Evolutionary conservation across 2,329 filamentous ascomycete genomes (phyloP).

Genomic region (Madurella mycetomatis): DNA sequence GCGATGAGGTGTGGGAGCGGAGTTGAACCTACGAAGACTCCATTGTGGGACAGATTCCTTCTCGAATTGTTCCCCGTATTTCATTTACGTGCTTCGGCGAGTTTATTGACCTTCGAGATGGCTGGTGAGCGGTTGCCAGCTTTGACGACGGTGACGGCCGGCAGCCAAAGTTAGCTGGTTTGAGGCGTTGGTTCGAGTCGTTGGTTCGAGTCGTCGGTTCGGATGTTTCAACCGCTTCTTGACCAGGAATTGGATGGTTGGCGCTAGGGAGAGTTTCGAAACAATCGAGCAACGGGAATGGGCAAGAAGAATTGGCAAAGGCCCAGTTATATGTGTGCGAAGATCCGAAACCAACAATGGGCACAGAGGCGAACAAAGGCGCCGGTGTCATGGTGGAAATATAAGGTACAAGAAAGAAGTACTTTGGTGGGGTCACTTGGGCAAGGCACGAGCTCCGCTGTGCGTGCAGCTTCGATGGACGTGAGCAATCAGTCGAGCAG

Average conservation of each 20-base stretch:
- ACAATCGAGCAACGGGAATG: not conserved
- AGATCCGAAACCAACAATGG: not conserved
- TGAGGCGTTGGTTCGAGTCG: not conserved
- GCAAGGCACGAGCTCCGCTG: no score
- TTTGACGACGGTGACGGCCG: constrained; percentile 1
- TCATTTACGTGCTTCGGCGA: constrained; percentile 41
- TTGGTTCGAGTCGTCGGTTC: not conserved
- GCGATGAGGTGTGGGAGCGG: not conserved
- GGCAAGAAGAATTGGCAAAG: not conserved
- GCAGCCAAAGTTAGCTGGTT: not conserved
- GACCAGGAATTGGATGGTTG: not conserved
- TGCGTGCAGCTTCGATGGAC: no score
- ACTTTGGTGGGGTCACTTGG: no score
- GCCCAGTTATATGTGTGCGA: not conserved
- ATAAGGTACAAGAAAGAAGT: not conserved
- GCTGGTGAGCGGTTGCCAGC: not conserved
- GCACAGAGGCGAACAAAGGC: not conserved
- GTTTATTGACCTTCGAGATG: not conserved
- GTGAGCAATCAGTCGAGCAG: no score
- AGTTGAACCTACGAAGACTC: constrained; percentile 57
- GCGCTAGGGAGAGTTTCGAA: not conserved
- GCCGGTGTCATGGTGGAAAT: constrained; percentile 1
- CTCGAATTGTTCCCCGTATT: constrained; percentile 71
- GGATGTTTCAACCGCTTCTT: not conserved
- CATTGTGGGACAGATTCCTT: constrained; percentile 76